A percentile compares a stretch with the other conserved stretches of the same genome.
Evolutionary conservation across 495 filamentous ascomycete species (phyloP).

Genomic region (Aspergillus taichungensis): DNA sequence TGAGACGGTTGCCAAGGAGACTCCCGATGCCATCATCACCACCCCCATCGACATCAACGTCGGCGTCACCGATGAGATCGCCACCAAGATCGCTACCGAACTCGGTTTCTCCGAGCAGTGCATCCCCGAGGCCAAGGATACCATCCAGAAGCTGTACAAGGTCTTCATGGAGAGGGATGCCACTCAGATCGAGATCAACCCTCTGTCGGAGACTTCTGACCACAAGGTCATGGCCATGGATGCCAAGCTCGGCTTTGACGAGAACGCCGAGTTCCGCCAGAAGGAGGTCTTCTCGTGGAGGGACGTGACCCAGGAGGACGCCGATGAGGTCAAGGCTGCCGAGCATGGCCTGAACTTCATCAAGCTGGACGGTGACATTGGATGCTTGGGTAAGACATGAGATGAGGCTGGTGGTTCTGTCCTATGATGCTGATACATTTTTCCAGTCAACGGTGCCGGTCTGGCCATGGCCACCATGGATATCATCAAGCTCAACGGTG

Average conservation of each 20-base stretch:
- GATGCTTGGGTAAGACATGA: conserved; percentile 57
- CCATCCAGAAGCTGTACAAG: conserved; percentile 97
- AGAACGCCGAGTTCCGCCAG: conserved; percentile 97
- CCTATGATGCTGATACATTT: conserved; percentile 14
- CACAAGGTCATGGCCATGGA: conserved; percentile 98
- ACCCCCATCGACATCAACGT: conserved; percentile 87
- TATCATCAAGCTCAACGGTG: conserved; percentile 99
- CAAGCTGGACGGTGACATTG: conserved; percentile 98
- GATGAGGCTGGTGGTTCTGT: background rate
- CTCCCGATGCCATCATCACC: conserved; percentile 87
- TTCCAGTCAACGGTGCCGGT: conserved; percentile 91
- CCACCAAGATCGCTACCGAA: conserved; percentile 77
- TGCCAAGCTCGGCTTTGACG: conserved; percentile 94
- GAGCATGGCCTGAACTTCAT: conserved; percentile 97
- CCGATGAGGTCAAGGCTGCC: conserved; percentile 94
- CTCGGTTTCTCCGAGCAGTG: conserved; percentile 96
- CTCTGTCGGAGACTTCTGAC: conserved; percentile 91
- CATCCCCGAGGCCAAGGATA: conserved; percentile 85
- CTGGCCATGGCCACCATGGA: conserved; percentile 99
- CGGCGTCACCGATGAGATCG: conserved; percentile 93
- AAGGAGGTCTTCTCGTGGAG: conserved; percentile 91
- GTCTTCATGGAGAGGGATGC: conserved; percentile 97
- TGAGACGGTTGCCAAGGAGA: conserved; percentile 95
- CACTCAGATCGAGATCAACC: conserved; percentile 99
- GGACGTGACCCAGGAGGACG: conserved; percentile 89